Conservation (phyloP, 257 asterid genomes). For the Echites panduratus region DNA sequence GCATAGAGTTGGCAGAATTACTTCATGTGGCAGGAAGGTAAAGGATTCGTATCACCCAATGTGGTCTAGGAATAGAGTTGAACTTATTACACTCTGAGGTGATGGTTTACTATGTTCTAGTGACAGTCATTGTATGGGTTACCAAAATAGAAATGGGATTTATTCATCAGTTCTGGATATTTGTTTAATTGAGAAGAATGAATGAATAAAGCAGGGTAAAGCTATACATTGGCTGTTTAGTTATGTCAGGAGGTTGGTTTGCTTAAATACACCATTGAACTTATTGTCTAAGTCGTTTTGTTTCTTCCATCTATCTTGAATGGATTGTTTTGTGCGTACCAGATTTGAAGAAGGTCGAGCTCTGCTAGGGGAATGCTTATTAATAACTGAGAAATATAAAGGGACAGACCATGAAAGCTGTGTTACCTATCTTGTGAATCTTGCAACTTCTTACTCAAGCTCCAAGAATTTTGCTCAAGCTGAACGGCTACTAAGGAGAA, state of each 20-base stretch:
- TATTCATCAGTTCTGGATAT: background rate
- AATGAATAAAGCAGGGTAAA: background rate
- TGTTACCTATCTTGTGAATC: constrained; percentile 77
- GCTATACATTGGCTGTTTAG: background rate
- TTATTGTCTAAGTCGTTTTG: background rate
- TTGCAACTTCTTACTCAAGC: constrained; percentile 81
- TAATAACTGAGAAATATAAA: constrained; percentile 47
- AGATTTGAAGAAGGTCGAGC: constrained; percentile 81
- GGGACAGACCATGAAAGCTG: constrained; percentile 75
- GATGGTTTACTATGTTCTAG: background rate
- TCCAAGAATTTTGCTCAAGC: constrained; percentile 77
- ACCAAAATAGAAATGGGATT: constrained; percentile 4
- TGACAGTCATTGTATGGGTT: background rate
- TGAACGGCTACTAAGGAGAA: constrained; percentile 65
- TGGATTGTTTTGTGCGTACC: constrained; percentile 16
- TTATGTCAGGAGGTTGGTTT: background rate
- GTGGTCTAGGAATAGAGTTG: background rate
- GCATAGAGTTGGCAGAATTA: constrained; percentile 81
- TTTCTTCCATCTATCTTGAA: background rate
- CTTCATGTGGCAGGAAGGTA: constrained; percentile 89
- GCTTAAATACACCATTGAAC: background rate
- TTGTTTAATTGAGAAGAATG: background rate
- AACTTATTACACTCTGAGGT: background rate
- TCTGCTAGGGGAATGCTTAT: constrained; percentile 64
- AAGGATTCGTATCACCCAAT: background rate